A percentile compares a stretch with the other conserved stretches of the same genome.
Conservation (phyloP, 371 early-diverging fungal genomes). For the Saksenaea oblongispora region DNA sequence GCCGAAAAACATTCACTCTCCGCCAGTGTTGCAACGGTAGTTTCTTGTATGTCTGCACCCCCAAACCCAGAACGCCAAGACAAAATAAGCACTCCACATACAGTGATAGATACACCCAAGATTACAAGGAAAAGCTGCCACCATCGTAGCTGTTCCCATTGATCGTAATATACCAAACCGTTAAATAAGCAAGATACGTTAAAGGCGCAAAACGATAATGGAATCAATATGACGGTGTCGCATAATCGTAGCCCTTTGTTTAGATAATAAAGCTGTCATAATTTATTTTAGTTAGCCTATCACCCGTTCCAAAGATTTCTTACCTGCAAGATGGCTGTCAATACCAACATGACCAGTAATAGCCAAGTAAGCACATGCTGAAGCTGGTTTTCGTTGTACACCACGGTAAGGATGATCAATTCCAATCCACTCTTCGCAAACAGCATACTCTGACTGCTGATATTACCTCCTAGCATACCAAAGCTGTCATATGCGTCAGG, state of each 20-base stretch:
- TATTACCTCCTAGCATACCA: slow-evolving; percentile 70
- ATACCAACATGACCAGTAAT: slow-evolving; percentile 61
- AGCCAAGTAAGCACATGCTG: slow-evolving; percentile 72
- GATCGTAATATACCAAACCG: slow-evolving; percentile 81
- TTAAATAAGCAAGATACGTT: slow-evolving; percentile 79
- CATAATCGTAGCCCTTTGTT: slow-evolving; percentile 76
- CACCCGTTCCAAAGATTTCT: background rate
- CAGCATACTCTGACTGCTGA: slow-evolving; percentile 75
- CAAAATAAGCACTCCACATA: slow-evolving; percentile 64
- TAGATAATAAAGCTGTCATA: slow-evolving; percentile 69
- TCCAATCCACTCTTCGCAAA: slow-evolving; percentile 85
- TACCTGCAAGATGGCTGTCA: slow-evolving; percentile 75
- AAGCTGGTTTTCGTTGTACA: slow-evolving; percentile 68
- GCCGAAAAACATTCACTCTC: background rate
- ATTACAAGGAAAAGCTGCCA: slow-evolving; percentile 68
- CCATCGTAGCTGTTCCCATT: slow-evolving; percentile 65
- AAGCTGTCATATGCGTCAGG: slow-evolving; percentile 35
- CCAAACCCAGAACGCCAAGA: slow-evolving; percentile 44
- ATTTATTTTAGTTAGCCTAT: background rate
- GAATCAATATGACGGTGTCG: slow-evolving; percentile 80
- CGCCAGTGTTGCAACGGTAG: background rate
- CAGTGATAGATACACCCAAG: slow-evolving; percentile 63
- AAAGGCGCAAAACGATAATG: slow-evolving; percentile 77
- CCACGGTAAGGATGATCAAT: slow-evolving; percentile 63
- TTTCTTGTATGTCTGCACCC: background rate